These are phyloP conservation scores for Lupinus albus DNA, from an alignment of 306 rosid species.

Conservation along the genomic window DNA sequence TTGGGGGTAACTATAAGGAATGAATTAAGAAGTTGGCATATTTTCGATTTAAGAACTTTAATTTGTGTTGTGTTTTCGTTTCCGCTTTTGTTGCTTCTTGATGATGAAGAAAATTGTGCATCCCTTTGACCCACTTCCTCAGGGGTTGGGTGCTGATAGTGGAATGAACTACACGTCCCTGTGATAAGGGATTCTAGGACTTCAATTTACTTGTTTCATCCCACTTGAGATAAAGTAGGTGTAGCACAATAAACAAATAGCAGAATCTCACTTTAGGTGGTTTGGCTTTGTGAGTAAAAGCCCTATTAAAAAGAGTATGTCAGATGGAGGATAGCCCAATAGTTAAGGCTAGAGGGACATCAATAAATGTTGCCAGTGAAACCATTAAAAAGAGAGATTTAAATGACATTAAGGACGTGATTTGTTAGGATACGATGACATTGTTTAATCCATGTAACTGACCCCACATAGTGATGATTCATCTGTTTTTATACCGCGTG, in stretches of 20 bases:
- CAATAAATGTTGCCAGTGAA: background rate
- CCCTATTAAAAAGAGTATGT: background rate
- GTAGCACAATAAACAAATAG: background rate
- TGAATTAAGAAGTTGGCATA: conserved; percentile 8
- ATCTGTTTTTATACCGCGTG: background rate
- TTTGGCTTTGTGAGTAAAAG: background rate
- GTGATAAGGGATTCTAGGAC: conserved; percentile 31
- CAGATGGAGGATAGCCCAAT: background rate
- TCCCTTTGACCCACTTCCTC: conserved; percentile 11
- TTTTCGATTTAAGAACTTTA: too few relatives aligned
- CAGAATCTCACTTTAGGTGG: background rate
- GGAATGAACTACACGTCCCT: conserved; percentile 28
- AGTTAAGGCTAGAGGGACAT: background rate
- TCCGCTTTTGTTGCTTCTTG: conserved; percentile 31
- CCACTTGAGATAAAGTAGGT: background rate
- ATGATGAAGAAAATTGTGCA: conserved; percentile 19
- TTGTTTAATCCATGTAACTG: background rate
- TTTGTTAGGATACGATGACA: background rate
- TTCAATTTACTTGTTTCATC: conserved; percentile 8
- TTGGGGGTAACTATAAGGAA: conserved; percentile 25
- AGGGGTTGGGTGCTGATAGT: conserved; percentile 5
- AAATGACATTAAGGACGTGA: background rate
- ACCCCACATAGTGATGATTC: background rate
- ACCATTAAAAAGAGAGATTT: background rate
- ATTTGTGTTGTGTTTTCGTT: background rate